A percentile compares a stretch with the other conserved stretches of the same genome.
These are phyloP conservation scores for Neurospora sp. DNA, from an alignment of 495 filamentous ascomycete species.

Conservation along the genomic window DNA sequence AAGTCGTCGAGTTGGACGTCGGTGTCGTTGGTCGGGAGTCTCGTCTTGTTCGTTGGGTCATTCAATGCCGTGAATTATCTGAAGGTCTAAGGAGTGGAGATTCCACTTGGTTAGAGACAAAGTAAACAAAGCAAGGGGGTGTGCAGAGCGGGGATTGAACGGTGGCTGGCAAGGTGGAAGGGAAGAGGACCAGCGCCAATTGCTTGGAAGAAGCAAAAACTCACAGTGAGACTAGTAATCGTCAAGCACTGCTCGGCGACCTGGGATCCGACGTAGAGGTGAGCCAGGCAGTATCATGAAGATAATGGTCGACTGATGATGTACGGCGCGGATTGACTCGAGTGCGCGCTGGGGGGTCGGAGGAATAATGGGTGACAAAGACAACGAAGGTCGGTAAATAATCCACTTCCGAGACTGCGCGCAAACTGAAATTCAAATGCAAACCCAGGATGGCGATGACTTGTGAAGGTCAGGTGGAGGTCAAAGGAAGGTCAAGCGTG, in stretches of 20 bases:
- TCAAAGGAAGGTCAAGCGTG: background rate
- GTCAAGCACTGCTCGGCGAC: background rate
- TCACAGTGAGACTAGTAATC: background rate
- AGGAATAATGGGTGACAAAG: background rate
- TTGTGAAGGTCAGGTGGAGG: background rate
- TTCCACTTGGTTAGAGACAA: background rate
- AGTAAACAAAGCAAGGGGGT: background rate
- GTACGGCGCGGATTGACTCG: background rate
- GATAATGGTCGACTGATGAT: background rate
- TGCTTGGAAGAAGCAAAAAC: background rate
- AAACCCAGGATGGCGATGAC: background rate
- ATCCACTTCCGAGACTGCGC: background rate
- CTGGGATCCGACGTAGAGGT: background rate
- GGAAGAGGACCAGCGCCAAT: background rate
- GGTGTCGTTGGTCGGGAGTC: background rate
- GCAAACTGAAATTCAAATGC: background rate
- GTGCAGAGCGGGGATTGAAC: background rate
- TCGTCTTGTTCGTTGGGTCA: background rate
- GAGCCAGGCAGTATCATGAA: background rate
- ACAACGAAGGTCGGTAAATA: background rate
- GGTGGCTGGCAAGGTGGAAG: background rate
- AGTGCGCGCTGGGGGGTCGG: background rate
- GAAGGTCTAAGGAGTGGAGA: background rate
- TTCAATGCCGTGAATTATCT: background rate
- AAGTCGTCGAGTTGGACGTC: background rate